Conservation (phyloP, 176 grass and related monocot species). For the Tuctoria greenei region DNA sequence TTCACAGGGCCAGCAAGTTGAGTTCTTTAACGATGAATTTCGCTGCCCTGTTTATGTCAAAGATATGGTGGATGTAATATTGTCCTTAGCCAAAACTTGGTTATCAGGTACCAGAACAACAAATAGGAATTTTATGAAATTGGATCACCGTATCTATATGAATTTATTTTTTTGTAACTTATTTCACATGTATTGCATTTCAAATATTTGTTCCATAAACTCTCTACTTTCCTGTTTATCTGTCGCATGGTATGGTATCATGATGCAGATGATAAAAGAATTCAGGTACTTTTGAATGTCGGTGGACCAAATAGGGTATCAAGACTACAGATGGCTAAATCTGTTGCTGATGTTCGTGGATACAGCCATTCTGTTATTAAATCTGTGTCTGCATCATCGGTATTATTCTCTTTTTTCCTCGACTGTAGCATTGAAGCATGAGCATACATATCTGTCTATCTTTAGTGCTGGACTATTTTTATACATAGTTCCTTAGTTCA, state of each 20-base stretch:
- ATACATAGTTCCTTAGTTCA: background rate
- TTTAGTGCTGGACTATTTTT: background rate
- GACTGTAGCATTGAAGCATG: conserved; percentile 8
- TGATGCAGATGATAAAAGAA: conserved; percentile 54
- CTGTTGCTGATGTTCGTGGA: conserved; percentile 72
- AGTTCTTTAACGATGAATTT: conserved; percentile 82
- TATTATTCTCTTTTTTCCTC: conserved; percentile 24
- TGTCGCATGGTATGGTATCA: conserved; percentile 15
- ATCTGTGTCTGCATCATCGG: conserved; percentile 77
- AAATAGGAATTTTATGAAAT: conserved; percentile 17
- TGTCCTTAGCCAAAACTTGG: conserved; percentile 61
- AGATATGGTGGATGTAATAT: conserved; percentile 75
- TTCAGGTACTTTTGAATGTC: conserved; percentile 69
- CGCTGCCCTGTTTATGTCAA: conserved; percentile 87
- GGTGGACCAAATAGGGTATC: conserved; percentile 85
- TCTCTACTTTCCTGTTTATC: conserved; percentile 5
- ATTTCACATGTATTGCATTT: background rate
- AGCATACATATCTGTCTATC: background rate
- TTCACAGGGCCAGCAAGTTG: conserved; percentile 73
- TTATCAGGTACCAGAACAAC: conserved; percentile 56
- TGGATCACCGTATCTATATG: background rate
- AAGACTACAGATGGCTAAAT: conserved; percentile 91
- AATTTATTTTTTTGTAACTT: background rate
- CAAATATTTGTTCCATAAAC: background rate
- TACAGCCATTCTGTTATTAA: conserved; percentile 63